These are phyloP conservation scores for Mycena indigotica DNA, from an alignment of 768 basidiomycete species.

Conservation along the genomic window DNA sequence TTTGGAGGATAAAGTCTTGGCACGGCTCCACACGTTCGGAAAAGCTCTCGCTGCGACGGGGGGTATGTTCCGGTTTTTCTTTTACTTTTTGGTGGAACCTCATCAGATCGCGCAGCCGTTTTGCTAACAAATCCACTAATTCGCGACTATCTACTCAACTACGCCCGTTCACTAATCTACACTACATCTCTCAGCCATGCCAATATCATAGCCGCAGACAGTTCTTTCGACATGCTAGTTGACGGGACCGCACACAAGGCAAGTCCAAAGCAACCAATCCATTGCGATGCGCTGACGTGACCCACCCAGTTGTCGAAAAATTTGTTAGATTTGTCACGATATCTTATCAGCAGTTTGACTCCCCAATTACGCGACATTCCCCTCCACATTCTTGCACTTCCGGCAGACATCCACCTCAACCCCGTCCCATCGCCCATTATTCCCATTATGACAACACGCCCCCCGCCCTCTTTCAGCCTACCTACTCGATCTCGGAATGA, in stretches of 20 bases:
- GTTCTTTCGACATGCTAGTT: slow-evolving; percentile 78
- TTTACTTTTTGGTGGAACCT: neutral
- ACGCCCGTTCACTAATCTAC: slow-evolving; percentile 88
- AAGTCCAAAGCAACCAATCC: slow-evolving; percentile 23
- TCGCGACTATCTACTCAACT: slow-evolving; percentile 87
- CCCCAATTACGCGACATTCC: slow-evolving; percentile 29
- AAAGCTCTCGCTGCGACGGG: slow-evolving; percentile 87
- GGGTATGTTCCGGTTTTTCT: slow-evolving; percentile 53
- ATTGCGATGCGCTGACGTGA: neutral
- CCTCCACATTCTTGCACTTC: slow-evolving; percentile 45
- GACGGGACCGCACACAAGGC: slow-evolving; percentile 67
- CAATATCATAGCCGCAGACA: slow-evolving; percentile 73
- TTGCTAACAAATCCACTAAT: slow-evolving; percentile 71
- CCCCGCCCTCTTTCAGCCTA: slow-evolving; percentile 75
- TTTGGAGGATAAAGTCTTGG: slow-evolving; percentile 70
- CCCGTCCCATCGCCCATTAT: slow-evolving; percentile 73
- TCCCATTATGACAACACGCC: slow-evolving; percentile 76
- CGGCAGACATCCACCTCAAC: slow-evolving; percentile 41
- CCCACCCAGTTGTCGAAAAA: slow-evolving; percentile 32
- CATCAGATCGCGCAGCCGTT: slow-evolving; percentile 52
- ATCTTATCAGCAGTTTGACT: slow-evolving; percentile 33
- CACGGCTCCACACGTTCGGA: slow-evolving; percentile 88
- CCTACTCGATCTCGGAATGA: slow-evolving; percentile 56
- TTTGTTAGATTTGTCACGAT: slow-evolving; percentile 48
- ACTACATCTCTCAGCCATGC: slow-evolving; percentile 83